Percentiles rank a stretch among this genome's conserved stretches.
Conservation (phyloP, 495 filamentous ascomycete genomes). For the Podospora pseudocomata region DNA sequence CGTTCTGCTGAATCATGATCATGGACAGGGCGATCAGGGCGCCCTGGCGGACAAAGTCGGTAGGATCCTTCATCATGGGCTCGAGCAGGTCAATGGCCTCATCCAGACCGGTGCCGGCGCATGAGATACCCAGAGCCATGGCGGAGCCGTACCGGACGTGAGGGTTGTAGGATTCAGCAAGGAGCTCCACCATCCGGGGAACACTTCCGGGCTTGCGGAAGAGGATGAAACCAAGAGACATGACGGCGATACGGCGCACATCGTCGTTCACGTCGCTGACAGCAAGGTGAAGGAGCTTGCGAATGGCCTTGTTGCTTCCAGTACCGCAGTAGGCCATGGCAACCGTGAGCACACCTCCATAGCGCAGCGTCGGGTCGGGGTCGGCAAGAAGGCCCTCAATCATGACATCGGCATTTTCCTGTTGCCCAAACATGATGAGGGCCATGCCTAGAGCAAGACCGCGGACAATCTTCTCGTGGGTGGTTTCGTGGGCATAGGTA, state of each 20-base stretch:
- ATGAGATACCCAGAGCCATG: constrained; percentile 97
- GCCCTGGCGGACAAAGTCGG: constrained; percentile 96
- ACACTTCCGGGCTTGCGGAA: constrained; percentile 98
- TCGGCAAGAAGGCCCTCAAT: constrained; percentile 92
- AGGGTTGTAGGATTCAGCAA: constrained; percentile 97
- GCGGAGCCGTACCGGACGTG: constrained; percentile 98
- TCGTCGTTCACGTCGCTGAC: constrained; percentile 99
- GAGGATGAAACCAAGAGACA: constrained; percentile 97
- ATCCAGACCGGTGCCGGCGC: constrained; percentile 92
- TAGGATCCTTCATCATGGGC: constrained; percentile 99
- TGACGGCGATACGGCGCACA: constrained; percentile 92
- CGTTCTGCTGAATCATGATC: constrained; percentile 98
- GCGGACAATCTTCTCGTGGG: constrained; percentile 97
- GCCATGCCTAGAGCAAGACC: constrained; percentile 95
- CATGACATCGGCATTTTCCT: constrained; percentile 90
- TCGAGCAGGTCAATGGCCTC: constrained; percentile 96
- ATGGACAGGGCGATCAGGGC: constrained; percentile 93
- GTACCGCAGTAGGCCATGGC: constrained; percentile 96
- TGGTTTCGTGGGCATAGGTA: constrained; percentile 93
- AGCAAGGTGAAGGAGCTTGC: constrained; percentile 93
- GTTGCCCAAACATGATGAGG: constrained; percentile 94
- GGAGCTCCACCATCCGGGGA: constrained; percentile 97
- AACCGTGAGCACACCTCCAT: constrained; percentile 98
- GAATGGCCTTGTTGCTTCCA: constrained; percentile 96
- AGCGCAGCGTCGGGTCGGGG: constrained; percentile 87